These are phyloP conservation scores for Cymodocea nodosa DNA, from an alignment of 116 monocot genomes.

Conservation along the genomic window DNA sequence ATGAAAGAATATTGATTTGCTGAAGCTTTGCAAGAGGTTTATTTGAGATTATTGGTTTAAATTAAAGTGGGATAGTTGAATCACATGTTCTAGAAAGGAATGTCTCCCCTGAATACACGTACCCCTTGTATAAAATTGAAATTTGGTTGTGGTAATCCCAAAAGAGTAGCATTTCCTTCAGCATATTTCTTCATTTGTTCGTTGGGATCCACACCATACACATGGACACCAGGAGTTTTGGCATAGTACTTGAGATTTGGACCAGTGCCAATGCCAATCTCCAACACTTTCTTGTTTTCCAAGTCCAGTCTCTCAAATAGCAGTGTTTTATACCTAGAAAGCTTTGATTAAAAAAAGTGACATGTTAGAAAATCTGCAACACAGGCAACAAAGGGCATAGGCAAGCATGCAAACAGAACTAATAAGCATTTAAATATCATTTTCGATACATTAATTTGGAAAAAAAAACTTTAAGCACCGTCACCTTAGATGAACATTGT, in stretches of 20 bases:
- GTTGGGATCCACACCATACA: slow-evolving; percentile 79
- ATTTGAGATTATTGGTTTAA: too few species aligned
- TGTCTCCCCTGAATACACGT: background rate
- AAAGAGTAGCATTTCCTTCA: slow-evolving; percentile 27
- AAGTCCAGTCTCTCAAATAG: slow-evolving; percentile 38
- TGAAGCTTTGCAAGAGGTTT: too few species aligned
- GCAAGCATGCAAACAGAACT: background rate
- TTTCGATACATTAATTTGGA: too few species aligned
- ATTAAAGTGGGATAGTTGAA: too few species aligned
- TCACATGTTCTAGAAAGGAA: too few species aligned
- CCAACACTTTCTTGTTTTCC: slow-evolving; percentile 39
- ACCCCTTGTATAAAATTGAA: slow-evolving; percentile 75
- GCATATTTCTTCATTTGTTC: slow-evolving; percentile 77
- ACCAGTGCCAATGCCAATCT: slow-evolving; percentile 80
- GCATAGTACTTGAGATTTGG: slow-evolving; percentile 86
- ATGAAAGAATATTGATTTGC: too few species aligned
- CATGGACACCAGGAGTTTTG: slow-evolving; percentile 12
- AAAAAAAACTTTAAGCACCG: too few species aligned
- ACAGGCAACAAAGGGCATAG: background rate
- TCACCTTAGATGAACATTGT: too few species aligned
- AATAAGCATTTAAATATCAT: too few species aligned
- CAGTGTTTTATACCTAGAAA: slow-evolving; percentile 50
- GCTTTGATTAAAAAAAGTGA: slow-evolving; percentile 23
- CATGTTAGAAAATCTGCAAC: background rate
- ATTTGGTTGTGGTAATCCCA: slow-evolving; percentile 27